Evolutionary conservation across 345 rosid species (phyloP).

Genomic region (Corchorus capsularis): DNA sequence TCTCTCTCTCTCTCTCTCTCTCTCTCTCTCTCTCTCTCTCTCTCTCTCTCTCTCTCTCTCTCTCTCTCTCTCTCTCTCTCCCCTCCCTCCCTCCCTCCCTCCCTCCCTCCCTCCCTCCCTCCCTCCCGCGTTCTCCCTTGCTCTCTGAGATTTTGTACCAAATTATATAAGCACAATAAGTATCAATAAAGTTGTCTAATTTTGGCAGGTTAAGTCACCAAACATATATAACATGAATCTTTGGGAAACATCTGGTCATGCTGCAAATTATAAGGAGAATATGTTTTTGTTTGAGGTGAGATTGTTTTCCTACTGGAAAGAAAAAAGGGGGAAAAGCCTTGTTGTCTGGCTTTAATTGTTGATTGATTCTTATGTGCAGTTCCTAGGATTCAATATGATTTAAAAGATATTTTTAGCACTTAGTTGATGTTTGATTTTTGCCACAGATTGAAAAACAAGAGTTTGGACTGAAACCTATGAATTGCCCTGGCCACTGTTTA

Average conservation of each 20-base stretch:
- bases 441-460: conserved; percentile 89
- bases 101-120: conserved; percentile 11
- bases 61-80: conserved; percentile 15
- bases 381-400: neutral
- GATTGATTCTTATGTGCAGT: neutral
- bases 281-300: conserved; percentile 94
- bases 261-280: conserved; percentile 93
- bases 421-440: conserved; percentile 24
- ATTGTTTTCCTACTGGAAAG: neutral
- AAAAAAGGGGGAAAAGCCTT: neutral
- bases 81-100: conserved; percentile 16
- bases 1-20: too few species aligned
- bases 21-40: too few species aligned
- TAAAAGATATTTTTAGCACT: neutral
- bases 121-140: neutral
- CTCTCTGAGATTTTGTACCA: neutral
- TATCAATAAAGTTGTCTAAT: conserved; percentile 19
- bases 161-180: neutral
- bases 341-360: neutral
- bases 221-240: conserved; percentile 94
- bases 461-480: conserved; percentile 97
- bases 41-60: too few species aligned
- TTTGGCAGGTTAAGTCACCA: conserved; percentile 83
- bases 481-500: conserved; percentile 97
- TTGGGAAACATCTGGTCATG: conserved; percentile 98